Conservation (phyloP, 2,329 filamentous ascomycete genomes). For the Talaromyces marneffei region DNA sequence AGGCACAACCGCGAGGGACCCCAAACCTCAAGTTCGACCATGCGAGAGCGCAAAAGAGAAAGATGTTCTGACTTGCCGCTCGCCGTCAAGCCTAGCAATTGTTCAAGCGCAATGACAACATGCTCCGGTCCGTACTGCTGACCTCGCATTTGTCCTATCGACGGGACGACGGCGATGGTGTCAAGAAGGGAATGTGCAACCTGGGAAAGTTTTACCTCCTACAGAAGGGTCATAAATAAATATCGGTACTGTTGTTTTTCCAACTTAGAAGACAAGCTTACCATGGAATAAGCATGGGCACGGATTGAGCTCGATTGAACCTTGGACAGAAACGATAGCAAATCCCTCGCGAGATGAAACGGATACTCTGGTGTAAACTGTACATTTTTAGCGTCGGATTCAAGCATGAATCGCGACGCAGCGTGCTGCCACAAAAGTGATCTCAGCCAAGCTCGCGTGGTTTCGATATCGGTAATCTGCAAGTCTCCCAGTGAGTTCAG, state of each 20-base stretch:
- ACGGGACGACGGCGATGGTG: slow-evolving; percentile 10
- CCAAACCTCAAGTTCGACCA: slow-evolving; percentile 1
- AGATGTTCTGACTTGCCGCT: slow-evolving; percentile 4
- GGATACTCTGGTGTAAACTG: slow-evolving; percentile 12
- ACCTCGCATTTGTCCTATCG: slow-evolving; percentile 6
- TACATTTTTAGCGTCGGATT: slow-evolving; percentile 8
- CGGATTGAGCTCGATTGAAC: slow-evolving; percentile 7
- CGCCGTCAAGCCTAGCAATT: background rate
- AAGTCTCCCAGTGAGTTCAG: background rate
- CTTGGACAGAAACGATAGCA: slow-evolving; percentile 10
- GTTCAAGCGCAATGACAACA: slow-evolving; percentile 3
- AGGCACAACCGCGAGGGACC: background rate
- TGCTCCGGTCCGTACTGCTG: slow-evolving; percentile 7
- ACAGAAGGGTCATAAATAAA: background rate
- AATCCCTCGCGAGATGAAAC: slow-evolving; percentile 11
- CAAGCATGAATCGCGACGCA: slow-evolving; percentile 19
- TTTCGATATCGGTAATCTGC: slow-evolving; percentile 17
- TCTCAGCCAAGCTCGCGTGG: slow-evolving; percentile 18
- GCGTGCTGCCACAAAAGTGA: slow-evolving; percentile 18
- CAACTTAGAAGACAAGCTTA: background rate
- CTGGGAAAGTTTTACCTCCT: slow-evolving; percentile 13
- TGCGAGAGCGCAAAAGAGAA: background rate
- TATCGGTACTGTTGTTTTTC: too few species aligned
- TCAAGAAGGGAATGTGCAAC: slow-evolving; percentile 12
- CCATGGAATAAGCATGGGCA: slow-evolving; percentile 13